Evolutionary conservation across 371 early-diverging fungal genomes (phyloP).

Genomic region (Gilbertella persicaria): DNA sequence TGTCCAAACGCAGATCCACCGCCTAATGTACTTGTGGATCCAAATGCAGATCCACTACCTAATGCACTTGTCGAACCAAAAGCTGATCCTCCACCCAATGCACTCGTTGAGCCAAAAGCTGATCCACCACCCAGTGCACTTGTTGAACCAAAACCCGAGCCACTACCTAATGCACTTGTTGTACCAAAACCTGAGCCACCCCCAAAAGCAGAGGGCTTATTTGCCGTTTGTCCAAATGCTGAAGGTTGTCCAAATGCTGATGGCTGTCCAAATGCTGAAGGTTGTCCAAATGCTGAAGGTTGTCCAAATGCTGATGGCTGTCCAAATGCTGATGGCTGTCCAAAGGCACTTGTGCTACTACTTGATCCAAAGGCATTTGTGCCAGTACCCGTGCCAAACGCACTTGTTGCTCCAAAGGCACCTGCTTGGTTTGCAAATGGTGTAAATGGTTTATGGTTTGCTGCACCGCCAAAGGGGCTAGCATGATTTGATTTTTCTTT

Average conservation of each 20-base stretch:
- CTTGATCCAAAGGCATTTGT: constrained; percentile 19
- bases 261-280: constrained; percentile 13
- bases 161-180: constrained; percentile 17
- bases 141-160: constrained; percentile 28
- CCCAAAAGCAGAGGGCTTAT: constrained; percentile 5
- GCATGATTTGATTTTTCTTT: constrained; percentile 33
- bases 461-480: constrained; percentile 31
- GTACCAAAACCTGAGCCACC: constrained; percentile 27
- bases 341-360: constrained; percentile 25
- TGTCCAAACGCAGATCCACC: constrained; percentile 25
- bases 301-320: constrained; percentile 23
- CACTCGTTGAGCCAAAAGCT: constrained; percentile 27
- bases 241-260: constrained; percentile 17
- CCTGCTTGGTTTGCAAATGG: constrained; percentile 29
- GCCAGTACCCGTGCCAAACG: constrained; percentile 21
- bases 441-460: constrained; percentile 24
- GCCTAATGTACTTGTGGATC: constrained; percentile 19
- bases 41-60: constrained; percentile 29
- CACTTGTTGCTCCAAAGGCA: constrained; percentile 17
- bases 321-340: constrained; percentile 20
- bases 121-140: constrained; percentile 17
- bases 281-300: constrained; percentile 21
- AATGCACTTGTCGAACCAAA: constrained; percentile 30
- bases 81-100: constrained; percentile 22
- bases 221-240: constrained; percentile 26